A percentile compares a stretch with the other conserved stretches of the same genome.
These are phyloP conservation scores for Escovopsis weberi DNA, from an alignment of 2,329 filamentous ascomycete species.

Conservation along the genomic window DNA sequence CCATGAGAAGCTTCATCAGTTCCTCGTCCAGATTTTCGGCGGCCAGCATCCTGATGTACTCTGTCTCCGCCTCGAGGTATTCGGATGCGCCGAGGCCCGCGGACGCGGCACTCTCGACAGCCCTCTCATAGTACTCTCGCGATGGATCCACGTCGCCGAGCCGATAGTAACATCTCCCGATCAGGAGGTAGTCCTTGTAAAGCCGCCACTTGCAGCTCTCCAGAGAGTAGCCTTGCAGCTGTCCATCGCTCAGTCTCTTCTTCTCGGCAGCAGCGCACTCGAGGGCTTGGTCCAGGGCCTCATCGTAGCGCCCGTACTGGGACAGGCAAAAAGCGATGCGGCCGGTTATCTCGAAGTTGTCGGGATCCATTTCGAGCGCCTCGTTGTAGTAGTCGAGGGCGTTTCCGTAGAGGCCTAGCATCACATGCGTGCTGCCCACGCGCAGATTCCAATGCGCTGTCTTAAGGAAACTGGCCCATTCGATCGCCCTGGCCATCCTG, in stretches of 20 bases:
- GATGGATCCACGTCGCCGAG: slow-evolving; percentile 18
- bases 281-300: slow-evolving; percentile 21
- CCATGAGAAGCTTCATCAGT: slow-evolving; percentile 20
- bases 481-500: slow-evolving; percentile 20
- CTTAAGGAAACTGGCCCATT: slow-evolving; percentile 21
- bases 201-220: slow-evolving; percentile 22
- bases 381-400: slow-evolving; percentile 22
- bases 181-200: slow-evolving; percentile 25
- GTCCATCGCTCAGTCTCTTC: slow-evolving; percentile 13
- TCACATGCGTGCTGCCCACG: slow-evolving; percentile 26
- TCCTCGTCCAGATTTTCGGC: slow-evolving; percentile 21
- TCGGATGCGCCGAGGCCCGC: slow-evolving; percentile 15
- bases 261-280: slow-evolving; percentile 23
- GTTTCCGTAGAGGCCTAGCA: slow-evolving; percentile 19
- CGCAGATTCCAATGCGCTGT: slow-evolving; percentile 24
- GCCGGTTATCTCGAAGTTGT: slow-evolving; percentile 23
- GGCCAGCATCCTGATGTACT: slow-evolving; percentile 22
- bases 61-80: slow-evolving; percentile 23
- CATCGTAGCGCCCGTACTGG: slow-evolving; percentile 19
- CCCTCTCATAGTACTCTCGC: slow-evolving; percentile 22
- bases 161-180: slow-evolving; percentile 22
- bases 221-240: slow-evolving; percentile 11
- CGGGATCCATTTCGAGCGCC: slow-evolving; percentile 21
- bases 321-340: slow-evolving; percentile 27
- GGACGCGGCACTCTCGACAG: slow-evolving; percentile 16